phyloP scores from a whole-genome alignment of 2,329 filamentous ascomycete genomes.

The Sporothrix brasiliensis region DNA sequence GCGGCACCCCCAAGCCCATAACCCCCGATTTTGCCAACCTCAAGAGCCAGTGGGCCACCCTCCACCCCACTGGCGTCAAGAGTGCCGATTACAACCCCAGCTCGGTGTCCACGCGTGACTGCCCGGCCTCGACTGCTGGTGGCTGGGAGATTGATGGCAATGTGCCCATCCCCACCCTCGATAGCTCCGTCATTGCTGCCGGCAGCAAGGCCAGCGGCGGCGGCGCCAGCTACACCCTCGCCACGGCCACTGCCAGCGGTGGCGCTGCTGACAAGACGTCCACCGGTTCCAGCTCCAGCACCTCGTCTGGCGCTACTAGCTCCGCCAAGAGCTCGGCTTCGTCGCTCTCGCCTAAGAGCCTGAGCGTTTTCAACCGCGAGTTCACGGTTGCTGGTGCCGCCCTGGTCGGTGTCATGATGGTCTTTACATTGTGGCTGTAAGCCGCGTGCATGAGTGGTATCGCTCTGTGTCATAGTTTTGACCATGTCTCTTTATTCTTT shows the following conservation, averaged over 20 bases:
- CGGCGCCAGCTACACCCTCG: slow-evolving; percentile 37
- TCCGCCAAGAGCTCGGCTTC: slow-evolving; percentile 40
- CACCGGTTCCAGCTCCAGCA: slow-evolving; percentile 31
- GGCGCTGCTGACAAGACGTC: slow-evolving; percentile 27
- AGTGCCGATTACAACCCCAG: slow-evolving; percentile 66
- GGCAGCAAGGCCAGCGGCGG: slow-evolving; percentile 41
- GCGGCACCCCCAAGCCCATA: slow-evolving; percentile 73
- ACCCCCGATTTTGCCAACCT: slow-evolving; percentile 79
- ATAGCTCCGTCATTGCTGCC: slow-evolving; percentile 30
- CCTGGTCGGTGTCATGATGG: slow-evolving; percentile 55
- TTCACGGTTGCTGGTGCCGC: slow-evolving; percentile 55
- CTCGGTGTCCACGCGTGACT: slow-evolving; percentile 64
- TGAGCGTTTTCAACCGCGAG: slow-evolving; percentile 51
- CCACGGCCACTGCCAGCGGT: slow-evolving; percentile 37
- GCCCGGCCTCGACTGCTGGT: slow-evolving; percentile 68
- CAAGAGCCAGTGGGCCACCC: slow-evolving; percentile 72
- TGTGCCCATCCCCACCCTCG: slow-evolving; percentile 63
- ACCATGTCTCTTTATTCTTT: neutral
- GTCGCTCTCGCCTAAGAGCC: slow-evolving; percentile 41
- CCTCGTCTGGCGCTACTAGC: neutral
- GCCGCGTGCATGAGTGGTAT: too few species aligned
- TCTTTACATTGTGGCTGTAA: slow-evolving; percentile 56
- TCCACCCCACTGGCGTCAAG: slow-evolving; percentile 69
- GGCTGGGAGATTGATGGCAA: slow-evolving; percentile 75
- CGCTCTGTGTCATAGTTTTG: neutral